Conservation (phyloP, 148 eudicot species). For the Simmondsia chinensis region DNA sequence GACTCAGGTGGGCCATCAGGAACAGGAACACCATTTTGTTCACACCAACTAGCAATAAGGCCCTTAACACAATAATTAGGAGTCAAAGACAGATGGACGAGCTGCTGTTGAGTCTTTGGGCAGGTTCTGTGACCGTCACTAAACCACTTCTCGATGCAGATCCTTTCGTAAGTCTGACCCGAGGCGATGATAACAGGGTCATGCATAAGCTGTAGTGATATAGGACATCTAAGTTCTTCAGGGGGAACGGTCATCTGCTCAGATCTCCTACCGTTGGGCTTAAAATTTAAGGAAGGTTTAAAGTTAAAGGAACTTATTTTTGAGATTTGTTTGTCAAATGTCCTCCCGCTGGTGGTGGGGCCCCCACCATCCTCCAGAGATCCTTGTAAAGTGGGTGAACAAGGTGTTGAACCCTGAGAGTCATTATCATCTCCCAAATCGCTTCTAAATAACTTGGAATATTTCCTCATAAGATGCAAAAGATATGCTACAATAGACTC, state of each 20-base stretch:
- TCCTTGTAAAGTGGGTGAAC: slow-evolving; percentile 86
- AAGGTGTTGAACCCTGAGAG: slow-evolving; percentile 96
- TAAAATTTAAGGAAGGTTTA: slow-evolving; percentile 35
- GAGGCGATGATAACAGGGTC: slow-evolving; percentile 96
- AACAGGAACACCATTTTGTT: slow-evolving; percentile 67
- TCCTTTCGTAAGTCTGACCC: slow-evolving; percentile 91
- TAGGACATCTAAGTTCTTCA: slow-evolving; percentile 93
- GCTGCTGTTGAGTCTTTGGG: slow-evolving; percentile 91
- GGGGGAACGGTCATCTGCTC: slow-evolving; percentile 79
- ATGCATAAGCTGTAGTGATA: slow-evolving; percentile 93
- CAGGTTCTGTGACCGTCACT: slow-evolving; percentile 90
- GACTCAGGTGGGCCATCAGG: slow-evolving; percentile 92
- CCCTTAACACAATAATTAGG: slow-evolving; percentile 97
- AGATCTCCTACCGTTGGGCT: slow-evolving; percentile 49
- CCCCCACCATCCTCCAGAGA: slow-evolving; percentile 41
- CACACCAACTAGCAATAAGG: slow-evolving; percentile 95
- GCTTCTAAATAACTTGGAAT: slow-evolving; percentile 84
- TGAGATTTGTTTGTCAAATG: slow-evolving; percentile 70
- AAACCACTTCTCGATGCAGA: slow-evolving; percentile 97
- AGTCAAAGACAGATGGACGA: slow-evolving; percentile 71
- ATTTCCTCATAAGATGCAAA: slow-evolving; percentile 83
- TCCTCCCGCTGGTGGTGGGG: slow-evolving; percentile 27
- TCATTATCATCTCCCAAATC: slow-evolving; percentile 92
- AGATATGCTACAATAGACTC: slow-evolving; percentile 91
- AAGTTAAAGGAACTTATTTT: slow-evolving; percentile 82